These are phyloP conservation scores for Helicocarpus griseus DNA, from an alignment of 2,329 filamentous ascomycete genomes.

Conservation along the genomic window DNA sequence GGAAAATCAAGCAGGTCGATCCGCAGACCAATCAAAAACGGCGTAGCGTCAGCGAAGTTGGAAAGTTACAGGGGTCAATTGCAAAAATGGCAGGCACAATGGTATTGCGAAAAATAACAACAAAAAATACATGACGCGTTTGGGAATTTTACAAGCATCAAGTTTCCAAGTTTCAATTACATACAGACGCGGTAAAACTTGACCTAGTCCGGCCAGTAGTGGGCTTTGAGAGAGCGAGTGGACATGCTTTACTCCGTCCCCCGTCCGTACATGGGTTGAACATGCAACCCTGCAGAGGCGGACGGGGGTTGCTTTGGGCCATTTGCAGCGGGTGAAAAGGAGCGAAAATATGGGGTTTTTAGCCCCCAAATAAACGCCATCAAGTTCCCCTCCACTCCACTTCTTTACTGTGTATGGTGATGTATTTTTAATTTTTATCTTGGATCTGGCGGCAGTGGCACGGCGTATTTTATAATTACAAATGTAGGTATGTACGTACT, in stretches of 20 bases:
- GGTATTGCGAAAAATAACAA: background rate
- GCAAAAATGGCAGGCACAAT: background rate
- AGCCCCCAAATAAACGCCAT: conserved; percentile 4
- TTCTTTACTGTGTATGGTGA: background rate
- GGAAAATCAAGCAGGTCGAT: background rate
- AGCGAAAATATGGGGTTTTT: conserved; percentile 1
- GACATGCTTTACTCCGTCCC: background rate
- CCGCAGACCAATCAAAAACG: background rate
- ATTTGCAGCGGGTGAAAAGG: background rate
- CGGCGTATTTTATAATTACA: background rate
- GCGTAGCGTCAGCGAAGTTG: background rate
- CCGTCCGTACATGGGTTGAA: too few relatives aligned
- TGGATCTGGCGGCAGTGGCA: background rate
- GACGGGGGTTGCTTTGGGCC: background rate
- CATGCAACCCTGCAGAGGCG: conserved; percentile 1
- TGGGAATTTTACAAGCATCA: background rate
- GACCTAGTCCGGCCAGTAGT: background rate
- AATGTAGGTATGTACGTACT: too few relatives aligned
- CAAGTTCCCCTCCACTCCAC: background rate
- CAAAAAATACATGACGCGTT: background rate
- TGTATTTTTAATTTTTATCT: background rate
- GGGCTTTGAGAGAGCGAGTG: too few relatives aligned
- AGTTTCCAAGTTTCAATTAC: background rate
- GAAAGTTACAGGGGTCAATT: background rate
- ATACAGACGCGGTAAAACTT: background rate